phyloP scores from a whole-genome alignment of 2,329 filamentous ascomycete species.

The Acephala macrosclerotiorum region DNA sequence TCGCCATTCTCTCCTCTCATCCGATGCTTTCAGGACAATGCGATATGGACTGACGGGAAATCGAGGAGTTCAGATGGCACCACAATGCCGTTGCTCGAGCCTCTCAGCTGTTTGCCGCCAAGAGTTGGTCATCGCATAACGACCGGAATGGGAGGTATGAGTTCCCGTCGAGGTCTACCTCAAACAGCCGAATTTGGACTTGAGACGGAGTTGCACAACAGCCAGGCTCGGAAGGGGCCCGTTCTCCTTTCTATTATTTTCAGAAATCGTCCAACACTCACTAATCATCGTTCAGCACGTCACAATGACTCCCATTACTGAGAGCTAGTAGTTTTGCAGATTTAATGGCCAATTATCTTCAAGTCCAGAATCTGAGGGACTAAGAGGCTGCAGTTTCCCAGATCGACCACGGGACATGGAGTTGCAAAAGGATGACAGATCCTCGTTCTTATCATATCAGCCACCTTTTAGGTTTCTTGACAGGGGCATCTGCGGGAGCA shows the following conservation, averaged over 20 bases:
- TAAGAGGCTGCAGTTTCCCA: not conserved
- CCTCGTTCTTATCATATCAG: not conserved
- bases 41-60: not conserved
- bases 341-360: not conserved
- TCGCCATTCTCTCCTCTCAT: not conserved
- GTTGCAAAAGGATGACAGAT: not conserved
- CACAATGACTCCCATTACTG: not conserved
- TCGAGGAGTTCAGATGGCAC: not conserved
- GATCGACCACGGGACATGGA: constrained; percentile 4
- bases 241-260: not conserved
- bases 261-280: not conserved
- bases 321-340: not conserved
- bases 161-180: not conserved
- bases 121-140: not conserved
- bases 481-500: not conserved
- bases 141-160: not conserved
- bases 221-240: not conserved
- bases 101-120: not conserved
- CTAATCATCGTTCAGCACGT: not conserved
- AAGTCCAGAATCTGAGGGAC: not conserved
- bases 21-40: not conserved
- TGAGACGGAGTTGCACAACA: not conserved
- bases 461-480: not conserved
- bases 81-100: not conserved
- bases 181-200: not conserved